A percentile compares a stretch with the other conserved stretches of the same genome.
phyloP scores from a whole-genome alignment of 352 stramenopile genomes.

The Blastocystis sp. region DNA sequence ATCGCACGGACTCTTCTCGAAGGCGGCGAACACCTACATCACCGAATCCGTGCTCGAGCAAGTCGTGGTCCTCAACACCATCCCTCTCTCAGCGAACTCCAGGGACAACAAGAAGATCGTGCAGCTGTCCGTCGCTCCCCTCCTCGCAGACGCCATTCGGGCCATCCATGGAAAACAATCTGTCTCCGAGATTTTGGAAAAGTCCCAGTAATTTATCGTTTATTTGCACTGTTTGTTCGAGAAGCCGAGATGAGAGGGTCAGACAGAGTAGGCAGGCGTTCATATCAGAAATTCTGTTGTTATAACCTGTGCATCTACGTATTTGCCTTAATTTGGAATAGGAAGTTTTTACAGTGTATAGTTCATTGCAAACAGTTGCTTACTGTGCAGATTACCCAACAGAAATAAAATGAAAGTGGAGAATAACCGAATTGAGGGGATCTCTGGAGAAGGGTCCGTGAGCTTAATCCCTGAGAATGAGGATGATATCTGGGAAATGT shows the following conservation, averaged over 20 bases:
- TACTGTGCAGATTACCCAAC: neutral
- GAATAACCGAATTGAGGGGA: neutral
- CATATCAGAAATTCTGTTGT: no score
- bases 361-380: no score
- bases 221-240: slow-evolving; percentile 5
- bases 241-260: neutral
- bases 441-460: neutral
- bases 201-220: slow-evolving; percentile 64
- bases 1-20: slow-evolving; percentile 93
- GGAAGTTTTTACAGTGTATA: no score
- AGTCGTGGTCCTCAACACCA: slow-evolving; percentile 83
- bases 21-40: slow-evolving; percentile 79
- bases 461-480: neutral
- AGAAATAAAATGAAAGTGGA: neutral
- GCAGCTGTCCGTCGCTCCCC: slow-evolving; percentile 90
- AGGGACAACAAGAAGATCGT: slow-evolving; percentile 89
- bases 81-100: slow-evolving; percentile 71
- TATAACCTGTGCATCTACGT: no score
- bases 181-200: slow-evolving; percentile 97
- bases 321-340: no score
- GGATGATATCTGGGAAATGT: slow-evolving; percentile 51
- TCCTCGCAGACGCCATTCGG: slow-evolving; percentile 96
- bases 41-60: slow-evolving; percentile 80
- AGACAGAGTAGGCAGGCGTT: no score
- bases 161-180: slow-evolving; percentile 99